Evolutionary conservation across 176 grass and related monocot genomes (phyloP).

Genomic region (Carex scoparia): DNA sequence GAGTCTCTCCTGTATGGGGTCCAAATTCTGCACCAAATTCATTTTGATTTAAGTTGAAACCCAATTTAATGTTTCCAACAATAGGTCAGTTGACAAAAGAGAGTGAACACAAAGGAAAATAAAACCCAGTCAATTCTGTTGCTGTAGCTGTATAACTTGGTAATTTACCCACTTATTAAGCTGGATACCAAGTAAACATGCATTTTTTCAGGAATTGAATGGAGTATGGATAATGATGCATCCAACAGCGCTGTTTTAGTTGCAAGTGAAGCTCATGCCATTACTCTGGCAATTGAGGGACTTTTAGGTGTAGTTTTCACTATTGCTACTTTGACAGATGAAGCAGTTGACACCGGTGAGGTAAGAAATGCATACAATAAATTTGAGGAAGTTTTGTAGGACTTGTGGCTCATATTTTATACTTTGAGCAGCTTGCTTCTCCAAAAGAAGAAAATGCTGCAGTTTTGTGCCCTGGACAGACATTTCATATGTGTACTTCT

Average conservation of each 20-base stretch:
- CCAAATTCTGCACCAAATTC: background rate
- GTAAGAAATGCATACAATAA: conserved; percentile 36
- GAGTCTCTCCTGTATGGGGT: background rate
- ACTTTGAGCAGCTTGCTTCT: conserved; percentile 69
- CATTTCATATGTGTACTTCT: conserved; percentile 59
- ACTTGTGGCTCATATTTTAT: conserved; percentile 9
- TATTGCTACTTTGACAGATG: conserved; percentile 94
- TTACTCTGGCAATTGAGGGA: conserved; percentile 89
- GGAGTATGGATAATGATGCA: conserved; percentile 97
- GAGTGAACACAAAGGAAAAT: background rate
- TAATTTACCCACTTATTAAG: background rate
- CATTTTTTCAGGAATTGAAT: conserved; percentile 73
- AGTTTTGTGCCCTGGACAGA: conserved; percentile 61
- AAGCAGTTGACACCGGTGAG: conserved; percentile 86
- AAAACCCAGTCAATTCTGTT: background rate
- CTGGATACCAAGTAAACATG: background rate
- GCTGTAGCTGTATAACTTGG: background rate
- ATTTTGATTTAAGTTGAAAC: background rate
- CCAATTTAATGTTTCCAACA: conserved; percentile 1
- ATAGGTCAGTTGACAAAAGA: background rate
- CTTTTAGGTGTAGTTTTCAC: conserved; percentile 97
- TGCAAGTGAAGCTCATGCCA: conserved; percentile 97
- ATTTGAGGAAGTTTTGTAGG: background rate
- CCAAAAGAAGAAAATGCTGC: conserved; percentile 71
- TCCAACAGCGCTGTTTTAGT: conserved; percentile 97